Evolutionary conservation across 257 asterid genomes (phyloP).

Genomic region (Solanum medicagineum): DNA sequence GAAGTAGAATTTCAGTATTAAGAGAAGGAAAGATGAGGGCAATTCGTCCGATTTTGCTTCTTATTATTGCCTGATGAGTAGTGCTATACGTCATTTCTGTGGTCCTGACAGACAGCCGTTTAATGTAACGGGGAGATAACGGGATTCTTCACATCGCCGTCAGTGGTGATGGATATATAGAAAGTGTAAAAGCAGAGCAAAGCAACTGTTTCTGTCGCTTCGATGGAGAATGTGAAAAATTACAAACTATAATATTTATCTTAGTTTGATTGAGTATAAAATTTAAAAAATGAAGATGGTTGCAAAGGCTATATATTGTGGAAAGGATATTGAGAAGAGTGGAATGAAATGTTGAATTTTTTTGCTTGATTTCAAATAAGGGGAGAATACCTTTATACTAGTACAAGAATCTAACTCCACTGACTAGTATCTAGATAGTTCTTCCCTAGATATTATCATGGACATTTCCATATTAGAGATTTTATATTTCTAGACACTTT

Average conservation of each 20-base stretch:
- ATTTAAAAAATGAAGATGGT: too few species aligned
- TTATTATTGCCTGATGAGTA: not conserved
- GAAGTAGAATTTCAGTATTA: not conserved
- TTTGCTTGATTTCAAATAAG: too few species aligned
- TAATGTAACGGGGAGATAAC: not conserved
- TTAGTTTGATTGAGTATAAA: not conserved
- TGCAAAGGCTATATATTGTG: too few species aligned
- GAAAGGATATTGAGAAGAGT: too few species aligned
- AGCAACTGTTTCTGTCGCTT: not conserved
- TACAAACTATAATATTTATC: not conserved
- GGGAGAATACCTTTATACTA: too few species aligned
- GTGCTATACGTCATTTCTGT: not conserved
- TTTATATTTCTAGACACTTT: too few species aligned
- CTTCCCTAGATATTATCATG: too few species aligned
- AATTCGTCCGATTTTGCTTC: not conserved
- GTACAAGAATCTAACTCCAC: too few species aligned
- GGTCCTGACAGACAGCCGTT: not conserved
- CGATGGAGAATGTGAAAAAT: not conserved
- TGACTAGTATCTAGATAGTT: too few species aligned
- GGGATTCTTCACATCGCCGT: not conserved
- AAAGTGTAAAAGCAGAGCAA: not conserved
- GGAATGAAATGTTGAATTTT: too few species aligned
- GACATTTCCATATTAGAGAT: too few species aligned
- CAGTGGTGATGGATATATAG: not conserved
- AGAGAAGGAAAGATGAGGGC: not conserved